A percentile compares a stretch with the other conserved stretches of the same genome.
Conservation (phyloP, 768 basidiomycete species). For the Phylloporus sp. region DNA sequence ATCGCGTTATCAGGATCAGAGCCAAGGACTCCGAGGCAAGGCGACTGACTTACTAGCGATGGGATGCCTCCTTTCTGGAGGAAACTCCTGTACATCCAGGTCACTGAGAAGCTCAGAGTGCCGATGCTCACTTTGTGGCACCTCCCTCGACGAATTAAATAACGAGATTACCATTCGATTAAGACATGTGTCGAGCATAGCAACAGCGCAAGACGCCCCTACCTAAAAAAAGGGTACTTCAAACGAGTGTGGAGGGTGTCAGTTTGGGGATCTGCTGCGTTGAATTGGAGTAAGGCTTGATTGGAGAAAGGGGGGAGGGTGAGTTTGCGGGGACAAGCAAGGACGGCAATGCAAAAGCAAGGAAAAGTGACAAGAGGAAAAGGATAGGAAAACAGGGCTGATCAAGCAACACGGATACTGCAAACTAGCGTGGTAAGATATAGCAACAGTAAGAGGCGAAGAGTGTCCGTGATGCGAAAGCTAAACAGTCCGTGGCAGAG, state of each 20-base stretch:
- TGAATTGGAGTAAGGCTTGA: slow-evolving; percentile 15
- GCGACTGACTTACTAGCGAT: slow-evolving; percentile 11
- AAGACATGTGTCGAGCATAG: slow-evolving; percentile 35
- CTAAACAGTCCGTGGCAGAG: slow-evolving; percentile 12
- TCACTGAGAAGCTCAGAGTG: slow-evolving; percentile 8
- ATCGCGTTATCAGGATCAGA: slow-evolving; percentile 4
- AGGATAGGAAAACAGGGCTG: slow-evolving; percentile 18
- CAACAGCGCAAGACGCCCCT: slow-evolving; percentile 31
- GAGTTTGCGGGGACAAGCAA: slow-evolving; percentile 19
- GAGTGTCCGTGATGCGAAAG: slow-evolving; percentile 13
- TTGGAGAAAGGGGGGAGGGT: slow-evolving; percentile 7
- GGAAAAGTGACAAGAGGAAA: slow-evolving; percentile 23
- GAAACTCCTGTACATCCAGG: slow-evolving; percentile 6
- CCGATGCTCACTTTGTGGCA: slow-evolving; percentile 4
- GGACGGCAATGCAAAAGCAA: slow-evolving; percentile 23
- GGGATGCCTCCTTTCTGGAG: neutral
- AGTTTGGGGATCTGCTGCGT: slow-evolving; percentile 22
- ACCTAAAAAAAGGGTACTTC: slow-evolving; percentile 22
- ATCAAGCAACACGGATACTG: slow-evolving; percentile 23
- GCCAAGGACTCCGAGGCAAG: neutral
- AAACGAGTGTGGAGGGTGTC: slow-evolving; percentile 30
- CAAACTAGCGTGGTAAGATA: slow-evolving; percentile 23
- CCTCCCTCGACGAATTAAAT: slow-evolving; percentile 20
- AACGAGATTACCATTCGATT: slow-evolving; percentile 34
- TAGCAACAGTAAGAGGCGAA: slow-evolving; percentile 22